Percentiles rank a stretch among this genome's conserved stretches.
phyloP scores from a whole-genome alignment of 495 filamentous ascomycete species.

The Pyrenopolyporus hunteri region DNA sequence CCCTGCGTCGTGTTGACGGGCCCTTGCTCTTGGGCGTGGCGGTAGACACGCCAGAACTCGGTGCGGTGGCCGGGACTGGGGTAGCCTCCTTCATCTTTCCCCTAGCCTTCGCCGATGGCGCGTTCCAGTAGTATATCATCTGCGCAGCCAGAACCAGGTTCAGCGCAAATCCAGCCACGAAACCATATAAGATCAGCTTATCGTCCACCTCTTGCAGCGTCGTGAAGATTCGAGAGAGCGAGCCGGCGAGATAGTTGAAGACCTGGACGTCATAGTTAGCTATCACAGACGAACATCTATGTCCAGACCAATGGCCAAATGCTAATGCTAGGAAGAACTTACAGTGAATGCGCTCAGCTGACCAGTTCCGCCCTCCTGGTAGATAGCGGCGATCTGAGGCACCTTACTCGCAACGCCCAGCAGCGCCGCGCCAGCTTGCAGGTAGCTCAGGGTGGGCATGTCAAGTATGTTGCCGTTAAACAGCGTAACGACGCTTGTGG shows the following conservation, averaged over 20 bases:
- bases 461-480: slow-evolving; percentile 72
- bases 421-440: slow-evolving; percentile 85
- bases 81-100: slow-evolving; percentile 53
- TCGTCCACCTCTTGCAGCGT: slow-evolving; percentile 96
- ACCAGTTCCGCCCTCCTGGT: slow-evolving; percentile 82
- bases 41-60: slow-evolving; percentile 42
- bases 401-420: slow-evolving; percentile 86
- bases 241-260: slow-evolving; percentile 95
- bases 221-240: slow-evolving; percentile 92
- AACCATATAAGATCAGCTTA: slow-evolving; percentile 91
- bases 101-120: slow-evolving; percentile 60
- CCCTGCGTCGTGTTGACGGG: slow-evolving; percentile 60
- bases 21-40: slow-evolving; percentile 54
- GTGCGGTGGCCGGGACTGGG: slow-evolving; percentile 20
- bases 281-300: too few species aligned
- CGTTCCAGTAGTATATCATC: slow-evolving; percentile 98
- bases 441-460: slow-evolving; percentile 69
- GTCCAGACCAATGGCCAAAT: not conserved
- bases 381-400: slow-evolving; percentile 88
- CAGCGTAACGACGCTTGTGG: slow-evolving; percentile 67
- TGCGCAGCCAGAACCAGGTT: slow-evolving; percentile 86
- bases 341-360: slow-evolving; percentile 96
- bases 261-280: slow-evolving; percentile 63
- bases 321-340: slow-evolving; percentile 46
- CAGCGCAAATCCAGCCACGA: slow-evolving; percentile 84